Evolutionary conservation across 2,329 filamentous ascomycete genomes (phyloP), one percentile per base, ranked within the genome.

Genomic region (Aureobasidium sp.): DNA sequence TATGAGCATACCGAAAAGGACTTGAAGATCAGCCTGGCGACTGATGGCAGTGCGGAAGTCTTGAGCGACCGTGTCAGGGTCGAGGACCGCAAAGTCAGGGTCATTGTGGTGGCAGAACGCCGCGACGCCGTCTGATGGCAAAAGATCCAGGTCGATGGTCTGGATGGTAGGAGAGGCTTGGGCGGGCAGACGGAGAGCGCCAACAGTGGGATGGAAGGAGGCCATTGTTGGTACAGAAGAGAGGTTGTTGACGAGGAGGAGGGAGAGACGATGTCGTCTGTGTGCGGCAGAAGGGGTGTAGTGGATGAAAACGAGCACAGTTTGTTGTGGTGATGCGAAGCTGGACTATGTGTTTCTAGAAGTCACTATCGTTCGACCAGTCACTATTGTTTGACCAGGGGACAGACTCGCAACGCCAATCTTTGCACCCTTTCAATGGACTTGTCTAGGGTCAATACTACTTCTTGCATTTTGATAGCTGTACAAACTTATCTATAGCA

Each of bases 11-110:
- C 50, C 50, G 24, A 27, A 53, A 20, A 53, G 50, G 34, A 8
- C 50, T 53, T 53, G 36, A 27, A 53, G 20, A 9, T 53, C 50
- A 17, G 32, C 32, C 12, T 52, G 50, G 17, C 20, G 20, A 20
- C 50, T 6, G 20, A 52, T 15, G 13, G 32, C 7, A 5, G 32
- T 24, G 32, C 20, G 32, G 12, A 37, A 52, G n/a, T 39, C 20
- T 26, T 17, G 0, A 9, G n/a, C n/a, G 32, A 10, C 34, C 2
- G 20, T 5, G 20, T 53, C 50, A 12, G 36, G 20, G 15, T 37
- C 34, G 20, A 39, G 12, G 5, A 43, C 27, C 2, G 15, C 20
- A 12, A 43, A 34, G 3, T 9, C 15, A 26, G 26, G 37, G 26
- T 39, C 17, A 39, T 34, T 8, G 9, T 32, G 9, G 17, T 53